These are phyloP conservation scores for Poronia punctata DNA, from an alignment of 495 filamentous ascomycete species.

Conservation along the genomic window DNA sequence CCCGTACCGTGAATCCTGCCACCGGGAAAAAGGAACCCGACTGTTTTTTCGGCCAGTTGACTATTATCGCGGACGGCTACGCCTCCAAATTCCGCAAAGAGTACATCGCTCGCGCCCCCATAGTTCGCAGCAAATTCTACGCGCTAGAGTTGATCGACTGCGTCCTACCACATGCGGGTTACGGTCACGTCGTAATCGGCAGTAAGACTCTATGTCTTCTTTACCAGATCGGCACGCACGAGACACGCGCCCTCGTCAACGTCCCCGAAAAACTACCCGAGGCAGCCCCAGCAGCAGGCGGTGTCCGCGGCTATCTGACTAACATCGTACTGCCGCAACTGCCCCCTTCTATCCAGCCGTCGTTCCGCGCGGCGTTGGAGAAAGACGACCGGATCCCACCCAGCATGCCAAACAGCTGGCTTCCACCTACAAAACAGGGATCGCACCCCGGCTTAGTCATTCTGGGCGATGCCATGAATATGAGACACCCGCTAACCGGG, in stretches of 20 bases:
- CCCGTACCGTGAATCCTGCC: conserved; percentile 47
- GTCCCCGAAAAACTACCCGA: conserved; percentile 74
- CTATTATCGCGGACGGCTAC: conserved; percentile 89
- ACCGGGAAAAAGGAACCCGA: conserved; percentile 52
- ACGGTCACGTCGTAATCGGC: conserved; percentile 84
- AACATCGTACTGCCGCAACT: conserved; percentile 73
- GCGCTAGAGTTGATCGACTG: conserved; percentile 88
- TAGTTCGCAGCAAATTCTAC: conserved; percentile 78
- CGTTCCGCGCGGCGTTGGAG: conserved; percentile 70
- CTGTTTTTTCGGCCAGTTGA: conserved; percentile 80
- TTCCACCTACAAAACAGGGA: conserved; percentile 64
- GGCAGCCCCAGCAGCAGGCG: conserved; percentile 62
- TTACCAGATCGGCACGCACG: conserved; percentile 95
- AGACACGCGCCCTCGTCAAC: conserved; percentile 86
- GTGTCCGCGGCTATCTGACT: conserved; percentile 71
- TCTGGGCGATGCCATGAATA: conserved; percentile 89
- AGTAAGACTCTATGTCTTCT: conserved; percentile 75
- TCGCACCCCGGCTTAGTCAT: conserved; percentile 69
- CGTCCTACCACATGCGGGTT: conserved; percentile 59
- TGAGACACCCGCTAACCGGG: conserved; percentile 91
- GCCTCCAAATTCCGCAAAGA: conserved; percentile 86
- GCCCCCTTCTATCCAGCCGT: conserved; percentile 62
- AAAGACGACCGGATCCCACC: conserved; percentile 58
- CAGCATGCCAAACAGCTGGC: conserved; percentile 90
- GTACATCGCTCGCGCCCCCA: conserved; percentile 59